These are phyloP conservation scores for Cylindrotheca closterium DNA, from an alignment of 108 stramenopile species.

Conservation along the genomic window DNA sequence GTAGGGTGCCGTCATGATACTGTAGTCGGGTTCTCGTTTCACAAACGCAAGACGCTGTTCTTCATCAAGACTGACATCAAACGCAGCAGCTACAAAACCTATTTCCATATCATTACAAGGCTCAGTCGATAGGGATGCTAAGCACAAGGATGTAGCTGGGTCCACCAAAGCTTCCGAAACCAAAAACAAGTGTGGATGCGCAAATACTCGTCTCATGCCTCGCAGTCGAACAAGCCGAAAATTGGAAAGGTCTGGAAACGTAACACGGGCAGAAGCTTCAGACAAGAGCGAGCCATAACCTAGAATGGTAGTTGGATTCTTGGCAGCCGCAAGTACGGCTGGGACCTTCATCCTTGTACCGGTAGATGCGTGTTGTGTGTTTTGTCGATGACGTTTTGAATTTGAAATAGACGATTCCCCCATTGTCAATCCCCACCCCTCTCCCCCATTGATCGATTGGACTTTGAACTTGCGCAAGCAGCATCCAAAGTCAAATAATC, in stretches of 20 bases:
- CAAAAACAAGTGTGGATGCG: constrained; percentile 44
- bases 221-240: constrained; percentile 46
- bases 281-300: constrained; percentile 47
- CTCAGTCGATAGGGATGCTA: constrained; percentile 44
- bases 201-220: constrained; percentile 39
- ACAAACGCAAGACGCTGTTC: constrained; percentile 33
- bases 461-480: too few relatives aligned
- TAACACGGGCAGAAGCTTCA: constrained; percentile 34
- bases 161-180: constrained; percentile 29
- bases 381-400: too few relatives aligned
- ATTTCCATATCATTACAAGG: constrained; percentile 3
- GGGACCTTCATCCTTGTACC: neutral
- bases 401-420: too few relatives aligned
- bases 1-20: constrained; percentile 25
- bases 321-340: neutral
- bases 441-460: too few relatives aligned
- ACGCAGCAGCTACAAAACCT: constrained; percentile 43
- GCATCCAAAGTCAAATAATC: too few relatives aligned
- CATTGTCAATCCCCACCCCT: too few relatives aligned
- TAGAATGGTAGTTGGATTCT: constrained; percentile 25
- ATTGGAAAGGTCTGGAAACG: constrained; percentile 39
- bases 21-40: constrained; percentile 41
- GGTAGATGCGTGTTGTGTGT: too few relatives aligned
- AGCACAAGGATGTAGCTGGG: constrained; percentile 10
- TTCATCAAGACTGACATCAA: constrained; percentile 30